Evolutionary conservation across 805 yeast genomes (phyloP).

Genomic region (Cyberlindnera saturnus): DNA sequence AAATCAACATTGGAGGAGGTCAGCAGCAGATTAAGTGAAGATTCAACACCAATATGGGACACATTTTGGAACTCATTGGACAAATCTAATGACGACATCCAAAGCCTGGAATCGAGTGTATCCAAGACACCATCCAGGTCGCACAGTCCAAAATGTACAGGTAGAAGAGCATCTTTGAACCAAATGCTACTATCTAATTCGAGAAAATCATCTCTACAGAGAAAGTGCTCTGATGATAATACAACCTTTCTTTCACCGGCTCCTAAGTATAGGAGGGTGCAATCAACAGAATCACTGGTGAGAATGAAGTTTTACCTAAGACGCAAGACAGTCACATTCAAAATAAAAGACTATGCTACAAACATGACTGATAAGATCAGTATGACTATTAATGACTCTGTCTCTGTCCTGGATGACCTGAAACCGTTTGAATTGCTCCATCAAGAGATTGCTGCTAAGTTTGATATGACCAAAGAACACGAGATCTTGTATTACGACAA

Average conservation of each 20-base stretch:
- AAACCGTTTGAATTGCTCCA: slow-evolving; percentile 19
- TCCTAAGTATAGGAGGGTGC: slow-evolving; percentile 8
- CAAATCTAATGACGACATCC: slow-evolving; percentile 24
- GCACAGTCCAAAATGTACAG: slow-evolving; percentile 13
- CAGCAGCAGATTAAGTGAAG: slow-evolving; percentile 19
- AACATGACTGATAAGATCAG: slow-evolving; percentile 18
- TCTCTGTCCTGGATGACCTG: slow-evolving; percentile 17
- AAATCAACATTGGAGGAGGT: slow-evolving; percentile 19
- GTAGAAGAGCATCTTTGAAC: slow-evolving; percentile 18
- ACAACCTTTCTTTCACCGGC: slow-evolving; percentile 5
- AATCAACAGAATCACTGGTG: slow-evolving; percentile 18
- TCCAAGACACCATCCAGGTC: slow-evolving; percentile 23
- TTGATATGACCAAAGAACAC: slow-evolving; percentile 12
- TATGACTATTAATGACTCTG: slow-evolving; percentile 18
- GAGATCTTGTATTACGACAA: slow-evolving; percentile 34
- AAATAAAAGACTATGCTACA: slow-evolving; percentile 10
- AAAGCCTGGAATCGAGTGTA: slow-evolving; percentile 20
- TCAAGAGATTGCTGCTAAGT: slow-evolving; percentile 18
- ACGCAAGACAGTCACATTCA: slow-evolving; percentile 17
- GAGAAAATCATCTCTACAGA: slow-evolving; percentile 16
- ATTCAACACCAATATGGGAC: slow-evolving; percentile 24
- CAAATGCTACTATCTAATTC: slow-evolving; percentile 14
- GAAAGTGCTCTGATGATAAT: slow-evolving; percentile 9
- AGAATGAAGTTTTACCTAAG: slow-evolving; percentile 19
- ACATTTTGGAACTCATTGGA: slow-evolving; percentile 28